Evolutionary conservation across 73 alveolate species (phyloP).

Genomic region (Halteria grandinella): DNA sequence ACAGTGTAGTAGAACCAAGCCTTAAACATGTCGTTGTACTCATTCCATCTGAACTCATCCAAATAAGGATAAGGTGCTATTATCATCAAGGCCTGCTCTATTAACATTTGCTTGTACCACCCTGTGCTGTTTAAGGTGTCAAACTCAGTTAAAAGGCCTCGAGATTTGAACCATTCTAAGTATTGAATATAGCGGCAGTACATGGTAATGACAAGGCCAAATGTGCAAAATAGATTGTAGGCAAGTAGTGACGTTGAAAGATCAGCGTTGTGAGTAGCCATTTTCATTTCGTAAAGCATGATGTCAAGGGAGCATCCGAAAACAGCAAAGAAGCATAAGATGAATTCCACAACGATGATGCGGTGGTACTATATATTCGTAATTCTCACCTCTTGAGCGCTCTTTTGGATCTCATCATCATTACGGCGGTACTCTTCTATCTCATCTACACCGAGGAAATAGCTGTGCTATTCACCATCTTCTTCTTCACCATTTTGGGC

Average conservation of each 20-base stretch:
- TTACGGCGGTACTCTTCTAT: too few relatives aligned
- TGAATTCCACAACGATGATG: constrained; percentile 53
- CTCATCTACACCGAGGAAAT: too few relatives aligned
- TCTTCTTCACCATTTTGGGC: too few relatives aligned
- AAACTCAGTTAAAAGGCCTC: constrained; percentile 4
- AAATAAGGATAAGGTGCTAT: constrained; percentile 54
- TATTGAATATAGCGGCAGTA: constrained; percentile 31
- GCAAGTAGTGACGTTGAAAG: background rate
- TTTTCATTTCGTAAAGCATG: constrained; percentile 54
- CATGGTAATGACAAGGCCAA: background rate
- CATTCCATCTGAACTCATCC: constrained; percentile 21
- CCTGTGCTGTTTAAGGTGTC: constrained; percentile 62
- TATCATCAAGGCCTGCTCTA: constrained; percentile 13
- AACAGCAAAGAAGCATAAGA: constrained; percentile 57
- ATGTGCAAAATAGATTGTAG: constrained; percentile 11
- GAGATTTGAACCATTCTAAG: background rate
- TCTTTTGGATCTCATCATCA: too few relatives aligned
- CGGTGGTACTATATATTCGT: constrained; percentile 48
- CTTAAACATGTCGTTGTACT: constrained; percentile 41
- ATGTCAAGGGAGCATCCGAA: constrained; percentile 68
- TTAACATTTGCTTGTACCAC: constrained; percentile 25
- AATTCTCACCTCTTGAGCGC: constrained; percentile 48
- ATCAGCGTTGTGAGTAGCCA: constrained; percentile 17
- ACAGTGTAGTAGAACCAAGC: constrained; percentile 15
- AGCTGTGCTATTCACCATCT: too few relatives aligned